These are phyloP conservation scores for Wickerhamomyces sp. DNA, from an alignment of 1,139 yeast genomes.

Conservation along the genomic window DNA sequence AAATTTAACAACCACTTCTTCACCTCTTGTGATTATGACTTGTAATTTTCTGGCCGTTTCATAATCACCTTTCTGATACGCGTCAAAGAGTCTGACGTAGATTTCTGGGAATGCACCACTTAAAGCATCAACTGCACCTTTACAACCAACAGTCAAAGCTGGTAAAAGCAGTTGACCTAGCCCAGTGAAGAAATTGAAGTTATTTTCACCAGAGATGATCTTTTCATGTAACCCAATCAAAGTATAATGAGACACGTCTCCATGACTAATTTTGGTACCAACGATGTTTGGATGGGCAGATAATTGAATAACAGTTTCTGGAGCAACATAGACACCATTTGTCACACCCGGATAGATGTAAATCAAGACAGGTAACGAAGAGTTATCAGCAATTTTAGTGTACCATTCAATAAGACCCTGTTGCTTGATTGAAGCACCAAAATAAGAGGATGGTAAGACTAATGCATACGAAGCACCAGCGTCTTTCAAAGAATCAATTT, in stretches of 20 bases:
- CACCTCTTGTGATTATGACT: conserved; percentile 33
- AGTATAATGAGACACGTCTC: conserved; percentile 31
- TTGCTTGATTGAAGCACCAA: conserved; percentile 32
- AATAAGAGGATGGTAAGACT: conserved; percentile 33
- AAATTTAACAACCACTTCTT: conserved; percentile 35
- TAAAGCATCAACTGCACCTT: conserved; percentile 44
- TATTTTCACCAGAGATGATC: conserved; percentile 27
- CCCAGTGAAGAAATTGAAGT: conserved; percentile 43
- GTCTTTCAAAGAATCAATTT: conserved; percentile 26
- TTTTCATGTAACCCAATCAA: conserved; percentile 35
- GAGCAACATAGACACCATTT: conserved; percentile 34
- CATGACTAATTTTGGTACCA: conserved; percentile 37
- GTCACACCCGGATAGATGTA: conserved; percentile 38
- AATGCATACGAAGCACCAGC: conserved; percentile 36
- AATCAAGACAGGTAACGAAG: conserved; percentile 32
- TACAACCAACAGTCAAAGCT: conserved; percentile 37
- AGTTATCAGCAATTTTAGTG: conserved; percentile 29
- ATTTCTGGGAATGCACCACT: conserved; percentile 46
- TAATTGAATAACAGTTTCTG: conserved; percentile 32
- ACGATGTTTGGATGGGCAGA: conserved; percentile 33
- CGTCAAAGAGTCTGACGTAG: conserved; percentile 32
- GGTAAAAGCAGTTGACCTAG: conserved; percentile 44
- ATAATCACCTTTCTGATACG: conserved; percentile 31
- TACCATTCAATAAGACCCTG: conserved; percentile 35
- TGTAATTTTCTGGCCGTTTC: conserved; percentile 36